Base-by-base conservation (phyloP, 345 rosid genomes). In the Cardamine chenopodiifolia region DNA sequence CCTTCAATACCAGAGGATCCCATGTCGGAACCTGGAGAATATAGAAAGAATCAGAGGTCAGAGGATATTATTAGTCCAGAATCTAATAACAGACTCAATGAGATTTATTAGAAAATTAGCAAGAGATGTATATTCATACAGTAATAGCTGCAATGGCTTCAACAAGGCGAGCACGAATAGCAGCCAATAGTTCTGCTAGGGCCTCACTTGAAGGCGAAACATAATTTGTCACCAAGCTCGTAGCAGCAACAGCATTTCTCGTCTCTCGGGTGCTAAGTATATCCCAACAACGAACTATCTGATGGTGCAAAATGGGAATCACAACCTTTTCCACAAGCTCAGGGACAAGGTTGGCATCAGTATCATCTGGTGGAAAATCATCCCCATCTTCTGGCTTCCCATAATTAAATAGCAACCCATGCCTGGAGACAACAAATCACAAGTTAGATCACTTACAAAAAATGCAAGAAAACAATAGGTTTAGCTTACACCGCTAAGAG, bases 201-300 rank as follows among this genome's bases (percentile, higher is more conserved):
- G 88, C 87, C 83, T 89, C 89, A 55, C 91, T 86, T 44, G 97
- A 89, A 70, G 91, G 83, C 61, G 92, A 79, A 71, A 95, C 86
- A 76, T 92, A 92, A 80, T 85, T 80, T 52, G 80, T 86, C 56
- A 92, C 90, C 88, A 90, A 77, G 78, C 79, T 85, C 70, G 93
- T 88, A 35, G 99, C 98, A 74, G 86, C 83, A 84, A 92, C 96
- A 73, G 89, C 98, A 81, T 89, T 84, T 76, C 62, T 86, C 0
- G 98, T 92, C 75, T 92, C 97, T 52, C 52, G 79, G 5, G 85
- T 80, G 79, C 99, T 95, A 61, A 92, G 88, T 77, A 86, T 82
- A 81, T 95, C 99, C 99, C 99, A 95, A 71, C 97, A 95, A 53
- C 78, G 85, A 53, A 79, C 82, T 65, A 95, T 88, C 80, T 92